Base-by-base conservation (phyloP, 768 basidiomycete genomes). In the Gelatoporia subvermispora region DNA sequence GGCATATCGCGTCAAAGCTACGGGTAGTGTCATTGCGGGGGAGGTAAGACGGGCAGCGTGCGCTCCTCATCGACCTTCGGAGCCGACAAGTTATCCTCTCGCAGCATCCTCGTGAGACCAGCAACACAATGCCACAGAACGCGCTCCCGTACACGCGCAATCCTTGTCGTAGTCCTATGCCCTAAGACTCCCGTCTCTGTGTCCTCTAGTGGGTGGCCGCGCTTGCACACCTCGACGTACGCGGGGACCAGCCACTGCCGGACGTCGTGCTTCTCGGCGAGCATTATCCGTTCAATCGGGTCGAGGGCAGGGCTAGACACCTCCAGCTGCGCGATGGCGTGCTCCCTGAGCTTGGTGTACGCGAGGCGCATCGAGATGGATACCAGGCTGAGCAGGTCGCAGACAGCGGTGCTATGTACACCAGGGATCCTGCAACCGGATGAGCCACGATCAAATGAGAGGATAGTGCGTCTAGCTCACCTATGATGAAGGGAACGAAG, bases 401-500 rank as follows among this genome's bases (percentile, higher is more conserved):
- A 45, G 20, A 62, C 53, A 5, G 58, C 49, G 23, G 48, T 52
- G 35, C 43, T 40, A 17, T n/a, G 48, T 42, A 43, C 45, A 24
- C 45, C 51, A 40, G 47, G 48, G 51, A 53, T 52, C 11, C 56
- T 61, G 47, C n/a, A 41, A 13, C 17, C 25, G 44, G 22, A n/a
- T 16, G 34, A 41, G 35, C 18, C 28, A 31, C 28, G 28, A 7
- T 31, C 28, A 5, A 7, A 13, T 13, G 28, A 7, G 5, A 13
- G 7, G 13, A 31, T 13, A 5, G 13, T n/a, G 28, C 28, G 13
- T 31, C 28, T n/a, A 10, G 54, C 64, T 37, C 41, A 70, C 72
- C 64, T 55, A 3, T 62, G 35, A 45, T 70, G 68, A 20, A 70
- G 61, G 49, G 64, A 70, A n/a, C 66, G 60, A n/a, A 70, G 52